Conservation (phyloP, 106 monocot species). For the Dioscorea alata region DNA sequence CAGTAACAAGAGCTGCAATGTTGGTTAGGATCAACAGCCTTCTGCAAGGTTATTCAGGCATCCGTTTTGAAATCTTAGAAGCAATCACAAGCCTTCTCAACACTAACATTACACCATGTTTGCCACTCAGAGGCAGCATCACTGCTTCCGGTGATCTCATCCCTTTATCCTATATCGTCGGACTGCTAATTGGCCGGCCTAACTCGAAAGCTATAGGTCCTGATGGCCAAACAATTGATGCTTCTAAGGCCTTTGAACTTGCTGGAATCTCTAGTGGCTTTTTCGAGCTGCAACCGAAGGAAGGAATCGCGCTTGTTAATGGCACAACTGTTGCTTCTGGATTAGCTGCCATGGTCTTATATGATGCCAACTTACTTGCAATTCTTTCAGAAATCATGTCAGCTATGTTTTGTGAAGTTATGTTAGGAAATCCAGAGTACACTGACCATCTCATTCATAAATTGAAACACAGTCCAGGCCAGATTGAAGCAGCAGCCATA, state of each 20-base stretch:
- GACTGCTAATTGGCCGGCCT: slow-evolving; percentile 37
- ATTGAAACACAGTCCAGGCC: slow-evolving; percentile 37
- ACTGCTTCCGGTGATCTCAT: slow-evolving; percentile 46
- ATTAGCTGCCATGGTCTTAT: slow-evolving; percentile 30
- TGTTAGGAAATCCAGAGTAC: slow-evolving; percentile 38
- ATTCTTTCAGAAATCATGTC: slow-evolving; percentile 23
- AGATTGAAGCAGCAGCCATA: slow-evolving; percentile 38
- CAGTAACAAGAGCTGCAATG: slow-evolving; percentile 59
- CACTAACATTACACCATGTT: slow-evolving; percentile 54
- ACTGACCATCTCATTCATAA: slow-evolving; percentile 40
- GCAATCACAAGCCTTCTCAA: slow-evolving; percentile 60
- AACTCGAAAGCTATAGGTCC: slow-evolving; percentile 28
- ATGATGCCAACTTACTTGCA: slow-evolving; percentile 26
- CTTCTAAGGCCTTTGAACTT: slow-evolving; percentile 24
- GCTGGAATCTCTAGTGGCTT: slow-evolving; percentile 35
- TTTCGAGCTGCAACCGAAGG: slow-evolving; percentile 50
- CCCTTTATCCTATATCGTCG: slow-evolving; percentile 47
- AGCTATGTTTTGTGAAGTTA: slow-evolving; percentile 37
- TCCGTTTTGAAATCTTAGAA: slow-evolving; percentile 70
- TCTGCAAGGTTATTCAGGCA: slow-evolving; percentile 76
- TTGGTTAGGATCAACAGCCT: slow-evolving; percentile 64
- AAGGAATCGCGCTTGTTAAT: slow-evolving; percentile 43
- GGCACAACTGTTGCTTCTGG: slow-evolving; percentile 44
- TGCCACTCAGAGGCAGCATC: slow-evolving; percentile 66
- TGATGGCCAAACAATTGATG: slow-evolving; percentile 10